Base-by-base conservation (phyloP, 805 yeast genomes). In the Wickerhamiella kazuoi region DNA sequence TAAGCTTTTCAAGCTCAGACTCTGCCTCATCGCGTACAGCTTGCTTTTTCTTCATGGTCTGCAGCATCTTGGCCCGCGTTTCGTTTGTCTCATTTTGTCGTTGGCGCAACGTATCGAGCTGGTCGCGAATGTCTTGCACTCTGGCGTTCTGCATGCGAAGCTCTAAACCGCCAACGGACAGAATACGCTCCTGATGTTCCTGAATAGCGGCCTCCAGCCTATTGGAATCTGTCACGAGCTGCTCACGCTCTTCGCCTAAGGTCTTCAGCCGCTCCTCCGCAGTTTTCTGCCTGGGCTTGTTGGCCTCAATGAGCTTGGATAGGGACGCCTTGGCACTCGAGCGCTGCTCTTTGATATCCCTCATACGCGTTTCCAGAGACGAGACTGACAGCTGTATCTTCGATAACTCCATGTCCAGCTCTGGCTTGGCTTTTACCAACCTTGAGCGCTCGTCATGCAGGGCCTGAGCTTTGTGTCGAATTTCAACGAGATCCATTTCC, bases 81-180 rank as follows among this genome's bases (percentile, higher is more conserved):
- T 75, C 57, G 40, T 65, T 69, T 41, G 73, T 80, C 23, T 68
- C 69, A 4, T 76, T 65, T 13, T 74, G 64, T 48, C 72, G 74
- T 34, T 71, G 71, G 28, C 60, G 62, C 13, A 74, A 55, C 16
- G 77, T 69, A 39, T 75, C 80, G 21, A 79, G 68, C 50, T 72
- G 70, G 48, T 79, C 80, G 33, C 65, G 63, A 26, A 79, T 63
- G 1, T 93, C 78, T 49, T 75, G 84, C 7, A 90, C 94, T 51
- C 74, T 79, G 1, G 93, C 71, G 44, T 74, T 78, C 50, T 84
- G 95, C 44, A 79, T 56, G 2, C 50, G 43, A 46, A 90, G 64
- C 44, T 74, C 74, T 7, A 80, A 76, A 44, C 99, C 99, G 39
- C 99, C 99, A 39, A 82, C 77, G 37, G 79, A 76, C 80, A 86